Base-by-base conservation (phyloP, 306 rosid species). In the Oemleria cerasiformis region DNA sequence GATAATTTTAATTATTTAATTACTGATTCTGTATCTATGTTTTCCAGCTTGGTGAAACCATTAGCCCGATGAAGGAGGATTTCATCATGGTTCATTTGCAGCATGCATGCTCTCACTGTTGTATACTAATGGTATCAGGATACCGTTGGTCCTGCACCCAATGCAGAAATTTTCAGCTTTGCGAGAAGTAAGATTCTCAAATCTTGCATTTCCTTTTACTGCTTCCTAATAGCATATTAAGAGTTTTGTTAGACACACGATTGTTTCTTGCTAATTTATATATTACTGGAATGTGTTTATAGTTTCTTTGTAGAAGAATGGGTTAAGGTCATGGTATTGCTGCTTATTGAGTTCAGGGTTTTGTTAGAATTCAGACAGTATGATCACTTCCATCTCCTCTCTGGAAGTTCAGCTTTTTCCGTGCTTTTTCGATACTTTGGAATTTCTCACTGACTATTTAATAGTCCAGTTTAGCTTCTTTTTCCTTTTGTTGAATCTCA, bases 51-150 rank as follows among this genome's bases (percentile, higher is more conserved):
- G 99, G 99, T 73, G 99, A 95, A 83, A 91, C 97, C 75, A 95
- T 95, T 76, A 72, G 78, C 80, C 97, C 97, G 0, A 95, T 95
- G 97, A 95, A 95, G 92, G 99, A 95, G 74, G 99, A 95, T 80
- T 91, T 91, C 75, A 91, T 95, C 66, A 91, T 95, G 97, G 99
- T 95, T 82, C 99, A 95, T 85, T 80, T 95, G 84, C 97, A 91
- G 85, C 89, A 91, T 63, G 83, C 92, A 2, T 91, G 98, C 81
- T 71, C 64, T 64, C 92, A 87, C 78, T 94, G 98, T 65, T 89
- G 97, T 76, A 68, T 80, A 75, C 84, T 94, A 57, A 91, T 94
- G 97, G 96, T 89, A 65, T 91, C 92, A 11, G 97, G 96, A 73
- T 86, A 72, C 75, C 87, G 91, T 58, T 94, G 97, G 98, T 86